phyloP scores from a whole-genome alignment of 371 early-diverging fungal species.

The Paraphysoderma sedebokerense region DNA sequence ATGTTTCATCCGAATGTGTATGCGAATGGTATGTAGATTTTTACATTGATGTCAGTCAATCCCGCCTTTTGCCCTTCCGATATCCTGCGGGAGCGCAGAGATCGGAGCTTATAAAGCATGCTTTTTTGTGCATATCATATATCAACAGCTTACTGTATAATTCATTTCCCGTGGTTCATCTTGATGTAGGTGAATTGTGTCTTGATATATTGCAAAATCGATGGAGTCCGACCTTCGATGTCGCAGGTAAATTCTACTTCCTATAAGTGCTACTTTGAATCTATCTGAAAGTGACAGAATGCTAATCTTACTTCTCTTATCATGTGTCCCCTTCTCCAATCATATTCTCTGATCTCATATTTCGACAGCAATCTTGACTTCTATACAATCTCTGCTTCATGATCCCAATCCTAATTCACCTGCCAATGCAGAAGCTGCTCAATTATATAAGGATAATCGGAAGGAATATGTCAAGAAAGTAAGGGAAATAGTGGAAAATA shows the following conservation, averaged over 20 bases:
- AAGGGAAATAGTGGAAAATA: slow-evolving; percentile 78
- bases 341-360: too few species aligned
- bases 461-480: slow-evolving; percentile 90
- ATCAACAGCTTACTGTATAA: too few species aligned
- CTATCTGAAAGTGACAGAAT: neutral
- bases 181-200: slow-evolving; percentile 97
- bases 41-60: too few species aligned
- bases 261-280: neutral
- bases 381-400: slow-evolving; percentile 93
- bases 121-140: too few species aligned
- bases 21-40: too few species aligned
- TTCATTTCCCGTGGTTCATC: too few species aligned
- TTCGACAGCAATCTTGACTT: slow-evolving; percentile 87
- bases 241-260: slow-evolving; percentile 22
- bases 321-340: neutral
- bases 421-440: slow-evolving; percentile 96
- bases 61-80: too few species aligned
- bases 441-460: slow-evolving; percentile 78
- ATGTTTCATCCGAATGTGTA: slow-evolving; percentile 99
- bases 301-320: neutral
- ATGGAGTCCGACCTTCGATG: slow-evolving; percentile 96
- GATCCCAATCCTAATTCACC: slow-evolving; percentile 98
- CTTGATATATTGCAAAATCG: slow-evolving; percentile 97
- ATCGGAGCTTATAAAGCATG: too few species aligned
- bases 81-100: too few species aligned